These are phyloP conservation scores for Boletales sp. DNA, from an alignment of 768 basidiomycete genomes.

Conservation along the genomic window DNA sequence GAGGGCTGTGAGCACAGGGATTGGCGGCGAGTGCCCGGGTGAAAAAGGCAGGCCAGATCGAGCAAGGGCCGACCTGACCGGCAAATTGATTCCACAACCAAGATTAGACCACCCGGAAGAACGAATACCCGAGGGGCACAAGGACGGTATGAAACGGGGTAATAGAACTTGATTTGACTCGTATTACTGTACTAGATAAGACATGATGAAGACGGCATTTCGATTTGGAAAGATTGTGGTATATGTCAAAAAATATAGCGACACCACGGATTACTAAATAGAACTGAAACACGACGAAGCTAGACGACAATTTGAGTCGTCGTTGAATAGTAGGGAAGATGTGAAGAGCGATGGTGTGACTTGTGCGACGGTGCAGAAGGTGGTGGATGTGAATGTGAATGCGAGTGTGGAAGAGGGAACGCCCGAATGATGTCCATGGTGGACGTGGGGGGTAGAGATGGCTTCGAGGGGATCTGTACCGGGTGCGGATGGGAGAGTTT, in stretches of 20 bases:
- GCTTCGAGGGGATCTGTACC: conserved; percentile 22
- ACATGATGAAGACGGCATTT: not conserved
- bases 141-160: not conserved
- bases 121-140: not conserved
- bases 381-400: conserved; percentile 15
- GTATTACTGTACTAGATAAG: not conserved
- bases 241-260: conserved; percentile 33
- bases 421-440: conserved; percentile 44
- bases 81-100: not conserved
- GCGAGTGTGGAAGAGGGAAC: conserved; percentile 45
- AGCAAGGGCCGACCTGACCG: conserved; percentile 6
- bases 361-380: conserved; percentile 20
- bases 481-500: conserved; percentile 28
- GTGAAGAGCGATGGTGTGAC: conserved; percentile 26
- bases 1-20: too few relatives aligned
- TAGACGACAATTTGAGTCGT: conserved; percentile 25
- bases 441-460: conserved; percentile 23
- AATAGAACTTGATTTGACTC: not conserved
- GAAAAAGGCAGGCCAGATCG: too few relatives aligned
- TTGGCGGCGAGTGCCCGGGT: too few relatives aligned
- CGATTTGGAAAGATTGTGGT: conserved; percentile 18
- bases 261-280: conserved; percentile 23
- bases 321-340: conserved; percentile 16
- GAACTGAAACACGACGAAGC: not conserved
- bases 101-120: not conserved